Conservation (phyloP, 2,329 filamentous ascomycete species). For the Clarireedia monteithiana region DNA sequence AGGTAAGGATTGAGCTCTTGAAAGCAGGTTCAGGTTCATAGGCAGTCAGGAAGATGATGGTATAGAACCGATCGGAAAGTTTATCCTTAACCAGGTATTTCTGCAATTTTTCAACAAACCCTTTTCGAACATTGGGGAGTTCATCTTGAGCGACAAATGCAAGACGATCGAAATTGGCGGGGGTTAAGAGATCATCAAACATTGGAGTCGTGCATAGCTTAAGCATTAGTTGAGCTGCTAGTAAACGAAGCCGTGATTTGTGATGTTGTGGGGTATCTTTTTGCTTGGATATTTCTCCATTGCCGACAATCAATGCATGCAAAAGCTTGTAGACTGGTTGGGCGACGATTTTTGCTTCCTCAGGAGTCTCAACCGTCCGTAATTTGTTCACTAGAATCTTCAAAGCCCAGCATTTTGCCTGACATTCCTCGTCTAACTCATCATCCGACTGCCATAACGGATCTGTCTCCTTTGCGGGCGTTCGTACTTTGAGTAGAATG, state of each 20-base stretch:
- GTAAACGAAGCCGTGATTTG: conserved; percentile 70
- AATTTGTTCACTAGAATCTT: conserved; percentile 82
- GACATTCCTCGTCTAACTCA: conserved; percentile 69
- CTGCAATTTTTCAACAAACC: conserved; percentile 79
- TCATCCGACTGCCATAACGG: conserved; percentile 61
- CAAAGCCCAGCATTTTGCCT: conserved; percentile 75
- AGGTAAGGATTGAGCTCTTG: conserved; percentile 71
- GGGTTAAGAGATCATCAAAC: conserved; percentile 68
- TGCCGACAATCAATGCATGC: conserved; percentile 63
- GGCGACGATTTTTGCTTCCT: conserved; percentile 50
- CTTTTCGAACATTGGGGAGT: conserved; percentile 62
- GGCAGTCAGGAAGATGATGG: conserved; percentile 81
- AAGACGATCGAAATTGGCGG: conserved; percentile 71
- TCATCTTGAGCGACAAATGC: conserved; percentile 76
- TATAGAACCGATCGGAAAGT: conserved; percentile 73
- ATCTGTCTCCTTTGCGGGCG: conserved; percentile 47
- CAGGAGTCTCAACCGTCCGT: conserved; percentile 45
- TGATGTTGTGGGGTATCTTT: conserved; percentile 70
- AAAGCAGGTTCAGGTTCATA: conserved; percentile 77
- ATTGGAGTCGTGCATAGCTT: conserved; percentile 75
- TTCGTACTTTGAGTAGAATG: conserved; percentile 63
- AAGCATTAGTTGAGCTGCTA: conserved; percentile 71
- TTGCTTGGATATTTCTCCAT: conserved; percentile 73
- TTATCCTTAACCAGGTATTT: conserved; percentile 75
- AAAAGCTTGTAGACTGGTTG: conserved; percentile 70